Conservation (phyloP, 352 stramenopile genomes). For the Blastocystis sp. region DNA sequence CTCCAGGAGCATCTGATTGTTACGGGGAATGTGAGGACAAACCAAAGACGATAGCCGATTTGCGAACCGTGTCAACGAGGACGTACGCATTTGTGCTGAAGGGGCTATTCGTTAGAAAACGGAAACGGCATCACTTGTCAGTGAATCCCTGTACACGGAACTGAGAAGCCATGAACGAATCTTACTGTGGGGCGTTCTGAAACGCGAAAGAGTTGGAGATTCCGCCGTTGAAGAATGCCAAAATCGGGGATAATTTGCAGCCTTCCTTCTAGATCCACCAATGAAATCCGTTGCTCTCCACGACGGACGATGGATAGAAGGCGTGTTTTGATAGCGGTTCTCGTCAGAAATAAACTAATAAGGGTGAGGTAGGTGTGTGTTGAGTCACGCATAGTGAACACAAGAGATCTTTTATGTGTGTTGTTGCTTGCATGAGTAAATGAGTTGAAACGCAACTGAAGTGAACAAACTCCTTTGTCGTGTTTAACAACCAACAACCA, state of each 20-base stretch:
- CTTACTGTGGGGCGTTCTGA: no score
- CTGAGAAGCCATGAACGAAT: no score
- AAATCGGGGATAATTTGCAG: no score
- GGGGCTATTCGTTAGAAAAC: neutral
- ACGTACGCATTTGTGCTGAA: slow-evolving; percentile 65
- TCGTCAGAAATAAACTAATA: neutral
- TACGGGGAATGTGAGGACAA: neutral
- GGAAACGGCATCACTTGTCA: neutral
- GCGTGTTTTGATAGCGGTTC: neutral
- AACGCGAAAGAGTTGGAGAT: no score
- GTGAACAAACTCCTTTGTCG: neutral
- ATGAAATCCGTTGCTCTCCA: no score
- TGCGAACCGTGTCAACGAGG: neutral
- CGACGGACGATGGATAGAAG: neutral
- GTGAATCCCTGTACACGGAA: slow-evolving; percentile 14
- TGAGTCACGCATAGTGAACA: neutral
- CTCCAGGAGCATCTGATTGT: slow-evolving; percentile 51
- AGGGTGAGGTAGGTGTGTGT: neutral
- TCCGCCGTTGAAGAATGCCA: no score
- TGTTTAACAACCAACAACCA: neutral
- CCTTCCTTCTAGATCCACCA: no score
- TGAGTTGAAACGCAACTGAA: neutral
- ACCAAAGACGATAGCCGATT: slow-evolving; percentile 71
- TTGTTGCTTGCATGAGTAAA: neutral
- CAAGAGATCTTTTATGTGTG: neutral